Conservation (phyloP, 2,329 filamentous ascomycete genomes). For the Talaromyces sp. region DNA sequence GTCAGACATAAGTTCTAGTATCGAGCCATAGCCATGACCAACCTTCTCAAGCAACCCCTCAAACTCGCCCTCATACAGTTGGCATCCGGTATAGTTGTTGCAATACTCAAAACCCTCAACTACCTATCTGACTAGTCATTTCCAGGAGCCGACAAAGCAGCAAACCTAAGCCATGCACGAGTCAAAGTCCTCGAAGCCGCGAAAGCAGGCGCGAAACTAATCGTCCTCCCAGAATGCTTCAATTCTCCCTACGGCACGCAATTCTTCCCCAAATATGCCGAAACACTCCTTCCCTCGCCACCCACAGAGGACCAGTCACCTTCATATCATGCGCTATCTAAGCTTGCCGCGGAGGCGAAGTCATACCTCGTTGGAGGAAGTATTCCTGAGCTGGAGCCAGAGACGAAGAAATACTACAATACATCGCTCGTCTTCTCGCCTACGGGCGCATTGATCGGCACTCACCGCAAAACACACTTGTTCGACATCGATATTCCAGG, state of each 20-base stretch:
- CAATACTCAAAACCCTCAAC: not conserved
- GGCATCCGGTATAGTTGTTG: slow-evolving; percentile 55
- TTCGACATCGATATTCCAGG: slow-evolving; percentile 98
- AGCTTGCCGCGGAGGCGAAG: slow-evolving; percentile 72
- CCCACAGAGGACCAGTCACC: slow-evolving; percentile 68
- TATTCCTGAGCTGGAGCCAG: slow-evolving; percentile 74
- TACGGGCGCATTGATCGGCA: slow-evolving; percentile 72
- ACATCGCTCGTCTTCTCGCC: slow-evolving; percentile 82
- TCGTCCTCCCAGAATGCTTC: slow-evolving; percentile 97
- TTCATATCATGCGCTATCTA: slow-evolving; percentile 77
- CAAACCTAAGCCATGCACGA: slow-evolving; percentile 77
- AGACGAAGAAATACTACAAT: slow-evolving; percentile 77
- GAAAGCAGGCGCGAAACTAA: slow-evolving; percentile 69
- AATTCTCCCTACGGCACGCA: slow-evolving; percentile 94
- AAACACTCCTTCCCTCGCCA: slow-evolving; percentile 75
- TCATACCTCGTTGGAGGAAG: slow-evolving; percentile 86
- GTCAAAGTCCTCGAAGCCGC: slow-evolving; percentile 80
- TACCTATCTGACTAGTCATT: slow-evolving; percentile 3
- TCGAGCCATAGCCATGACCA: slow-evolving; percentile 40
- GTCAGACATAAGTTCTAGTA: not conserved
- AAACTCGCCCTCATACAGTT: slow-evolving; percentile 81
- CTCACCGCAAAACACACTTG: slow-evolving; percentile 88
- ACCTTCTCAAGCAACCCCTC: slow-evolving; percentile 68
- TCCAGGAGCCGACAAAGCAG: slow-evolving; percentile 70
- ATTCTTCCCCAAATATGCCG: slow-evolving; percentile 88